These are phyloP conservation scores for Alloascoidea hylecoeti DNA, from an alignment of 805 yeast genomes.

Conservation along the genomic window DNA sequence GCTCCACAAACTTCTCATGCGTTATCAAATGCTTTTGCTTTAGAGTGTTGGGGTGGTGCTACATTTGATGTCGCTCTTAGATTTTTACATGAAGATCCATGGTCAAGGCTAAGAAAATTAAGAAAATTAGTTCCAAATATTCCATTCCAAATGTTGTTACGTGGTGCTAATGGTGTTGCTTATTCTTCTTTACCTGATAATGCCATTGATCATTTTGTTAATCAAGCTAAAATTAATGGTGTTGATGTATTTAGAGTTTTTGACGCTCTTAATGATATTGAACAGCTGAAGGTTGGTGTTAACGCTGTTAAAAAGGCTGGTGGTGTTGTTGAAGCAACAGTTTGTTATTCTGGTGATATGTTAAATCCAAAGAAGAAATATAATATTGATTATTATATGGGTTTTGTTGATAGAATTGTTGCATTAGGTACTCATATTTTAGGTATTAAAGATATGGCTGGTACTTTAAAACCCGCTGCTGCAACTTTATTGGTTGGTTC, in stretches of 20 bases:
- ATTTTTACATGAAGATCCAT: conserved; percentile 81
- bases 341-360: conserved; percentile 88
- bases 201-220: conserved; percentile 78
- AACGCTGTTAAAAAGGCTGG: conserved; percentile 84
- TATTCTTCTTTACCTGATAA: conserved; percentile 81
- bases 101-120: conserved; percentile 67
- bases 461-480: conserved; percentile 76
- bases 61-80: conserved; percentile 84
- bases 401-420: conserved; percentile 56
- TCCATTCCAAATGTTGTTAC: conserved; percentile 81
- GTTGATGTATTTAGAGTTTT: conserved; percentile 82
- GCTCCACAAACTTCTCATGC: conserved; percentile 80
- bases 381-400: conserved; percentile 62
- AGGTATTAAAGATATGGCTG: conserved; percentile 90
- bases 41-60: conserved; percentile 94
- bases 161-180: conserved; percentile 91
- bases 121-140: conserved; percentile 71
- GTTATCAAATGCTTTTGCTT: conserved; percentile 61
- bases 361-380: conserved; percentile 72
- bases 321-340: conserved; percentile 81
- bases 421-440: conserved; percentile 73
- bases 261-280: conserved; percentile 76
- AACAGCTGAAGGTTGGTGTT: conserved; percentile 76
- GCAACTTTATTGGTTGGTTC: conserved; percentile 55
- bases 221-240: conserved; percentile 75